These are phyloP conservation scores for Parmelia sp. DNA, from an alignment of 495 filamentous ascomycete genomes.

Conservation along the genomic window DNA sequence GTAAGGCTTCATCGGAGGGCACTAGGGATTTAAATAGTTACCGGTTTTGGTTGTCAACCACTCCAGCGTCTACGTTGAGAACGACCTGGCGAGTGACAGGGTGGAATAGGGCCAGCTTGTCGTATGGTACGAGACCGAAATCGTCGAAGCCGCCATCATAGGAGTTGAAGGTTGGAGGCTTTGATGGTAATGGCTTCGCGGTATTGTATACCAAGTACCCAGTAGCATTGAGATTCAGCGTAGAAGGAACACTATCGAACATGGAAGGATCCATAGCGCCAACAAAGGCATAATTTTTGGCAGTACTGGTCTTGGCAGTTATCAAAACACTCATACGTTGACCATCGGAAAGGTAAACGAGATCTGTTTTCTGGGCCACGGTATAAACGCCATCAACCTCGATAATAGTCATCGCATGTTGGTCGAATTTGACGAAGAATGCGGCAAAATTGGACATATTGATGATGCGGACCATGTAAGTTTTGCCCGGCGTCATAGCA, in stretches of 20 bases:
- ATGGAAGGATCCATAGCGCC: slow-evolving; percentile 50
- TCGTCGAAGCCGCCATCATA: slow-evolving; percentile 4
- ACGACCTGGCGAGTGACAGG: background rate
- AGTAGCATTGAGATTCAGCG: slow-evolving; percentile 3
- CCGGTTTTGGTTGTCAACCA: slow-evolving; percentile 7
- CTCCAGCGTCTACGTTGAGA: slow-evolving; percentile 8
- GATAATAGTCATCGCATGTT: slow-evolving; percentile 56
- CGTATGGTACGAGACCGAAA: slow-evolving; percentile 5
- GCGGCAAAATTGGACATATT: slow-evolving; percentile 68
- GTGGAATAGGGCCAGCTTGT: background rate
- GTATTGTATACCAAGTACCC: slow-evolving; percentile 7
- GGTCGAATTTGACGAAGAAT: slow-evolving; percentile 68
- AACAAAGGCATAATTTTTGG: slow-evolving; percentile 47
- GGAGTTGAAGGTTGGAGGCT: background rate
- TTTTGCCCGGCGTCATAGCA: slow-evolving; percentile 62
- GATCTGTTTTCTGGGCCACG: slow-evolving; percentile 39
- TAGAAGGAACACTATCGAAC: slow-evolving; percentile 29
- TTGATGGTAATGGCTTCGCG: background rate
- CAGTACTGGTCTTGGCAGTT: slow-evolving; percentile 44
- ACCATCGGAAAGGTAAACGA: slow-evolving; percentile 56
- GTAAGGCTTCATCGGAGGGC: no score
- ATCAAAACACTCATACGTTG: slow-evolving; percentile 62
- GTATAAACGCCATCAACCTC: slow-evolving; percentile 51
- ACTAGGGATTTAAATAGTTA: background rate
- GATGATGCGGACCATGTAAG: slow-evolving; percentile 71